phyloP scores from a whole-genome alignment of 2,329 filamentous ascomycete genomes.

The Pestalotiopsis sp. region DNA sequence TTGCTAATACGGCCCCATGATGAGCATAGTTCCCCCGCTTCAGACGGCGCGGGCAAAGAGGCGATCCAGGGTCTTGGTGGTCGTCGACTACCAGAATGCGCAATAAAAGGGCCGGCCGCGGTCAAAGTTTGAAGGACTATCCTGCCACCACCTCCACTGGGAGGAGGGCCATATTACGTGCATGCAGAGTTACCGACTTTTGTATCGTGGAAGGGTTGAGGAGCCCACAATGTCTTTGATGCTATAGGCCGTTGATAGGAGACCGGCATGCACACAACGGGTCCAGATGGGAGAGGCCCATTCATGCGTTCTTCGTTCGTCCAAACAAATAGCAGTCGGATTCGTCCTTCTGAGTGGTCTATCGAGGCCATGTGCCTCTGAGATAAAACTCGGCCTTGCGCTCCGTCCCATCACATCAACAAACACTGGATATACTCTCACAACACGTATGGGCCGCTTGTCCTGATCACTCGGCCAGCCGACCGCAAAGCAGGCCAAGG shows the following conservation, averaged over 20 bases:
- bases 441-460: neutral
- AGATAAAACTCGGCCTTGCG: constrained; percentile 9
- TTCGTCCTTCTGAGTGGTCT: constrained; percentile 3
- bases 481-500: neutral
- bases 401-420: neutral
- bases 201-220: neutral
- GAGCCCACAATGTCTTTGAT: neutral
- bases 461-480: neutral
- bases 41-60: neutral
- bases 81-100: constrained; percentile 9
- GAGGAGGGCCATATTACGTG: constrained; percentile 10
- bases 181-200: constrained; percentile 4
- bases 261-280: constrained; percentile 3
- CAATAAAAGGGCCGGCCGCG: constrained; percentile 10
- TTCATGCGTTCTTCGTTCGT: constrained; percentile 8
- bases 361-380: neutral
- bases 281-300: constrained; percentile 8
- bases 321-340: constrained; percentile 7
- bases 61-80: neutral
- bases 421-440: neutral
- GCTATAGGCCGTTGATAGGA: constrained; percentile 1
- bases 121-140: neutral
- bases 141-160: neutral
- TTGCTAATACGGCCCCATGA: constrained; percentile 10
- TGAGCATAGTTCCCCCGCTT: constrained; percentile 4